Evolutionary conservation across 2,329 filamentous ascomycete genomes (phyloP).

Genomic region (Pseudogymnoascus sp.): DNA sequence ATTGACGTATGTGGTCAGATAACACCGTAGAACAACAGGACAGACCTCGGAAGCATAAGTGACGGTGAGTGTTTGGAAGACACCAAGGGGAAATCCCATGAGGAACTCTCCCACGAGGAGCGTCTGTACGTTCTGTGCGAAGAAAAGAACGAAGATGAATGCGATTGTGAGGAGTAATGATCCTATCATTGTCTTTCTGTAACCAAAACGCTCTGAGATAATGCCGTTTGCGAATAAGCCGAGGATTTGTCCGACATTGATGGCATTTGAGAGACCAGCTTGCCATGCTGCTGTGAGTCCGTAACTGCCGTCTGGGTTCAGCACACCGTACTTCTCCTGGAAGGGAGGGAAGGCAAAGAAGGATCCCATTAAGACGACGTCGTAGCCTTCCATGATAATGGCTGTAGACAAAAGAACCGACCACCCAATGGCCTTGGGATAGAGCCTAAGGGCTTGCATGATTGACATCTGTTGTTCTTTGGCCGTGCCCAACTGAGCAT

Average conservation of each 20-base stretch:
- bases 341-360: constrained; percentile 30
- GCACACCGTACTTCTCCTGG: constrained; percentile 26
- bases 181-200: constrained; percentile 38
- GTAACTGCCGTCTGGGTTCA: constrained; percentile 27
- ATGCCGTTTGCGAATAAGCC: constrained; percentile 37
- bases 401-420: constrained; percentile 31
- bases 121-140: constrained; percentile 39
- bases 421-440: constrained; percentile 22
- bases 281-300: constrained; percentile 39
- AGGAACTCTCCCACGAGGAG: constrained; percentile 42
- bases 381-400: constrained; percentile 36
- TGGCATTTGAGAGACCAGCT: constrained; percentile 35
- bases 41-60: constrained; percentile 30
- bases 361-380: constrained; percentile 31
- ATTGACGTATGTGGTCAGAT: constrained; percentile 42
- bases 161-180: constrained; percentile 38
- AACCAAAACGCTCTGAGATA: constrained; percentile 32
- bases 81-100: constrained; percentile 26
- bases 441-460: constrained; percentile 12
- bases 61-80: constrained; percentile 38
- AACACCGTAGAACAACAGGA: constrained; percentile 29
- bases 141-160: constrained; percentile 43
- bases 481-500: constrained; percentile 5
- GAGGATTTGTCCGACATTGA: constrained; percentile 36
- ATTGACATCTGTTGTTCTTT: constrained; percentile 15